Base-by-base conservation (phyloP, 805 yeast species). In the Clavispora vitiphila region DNA sequence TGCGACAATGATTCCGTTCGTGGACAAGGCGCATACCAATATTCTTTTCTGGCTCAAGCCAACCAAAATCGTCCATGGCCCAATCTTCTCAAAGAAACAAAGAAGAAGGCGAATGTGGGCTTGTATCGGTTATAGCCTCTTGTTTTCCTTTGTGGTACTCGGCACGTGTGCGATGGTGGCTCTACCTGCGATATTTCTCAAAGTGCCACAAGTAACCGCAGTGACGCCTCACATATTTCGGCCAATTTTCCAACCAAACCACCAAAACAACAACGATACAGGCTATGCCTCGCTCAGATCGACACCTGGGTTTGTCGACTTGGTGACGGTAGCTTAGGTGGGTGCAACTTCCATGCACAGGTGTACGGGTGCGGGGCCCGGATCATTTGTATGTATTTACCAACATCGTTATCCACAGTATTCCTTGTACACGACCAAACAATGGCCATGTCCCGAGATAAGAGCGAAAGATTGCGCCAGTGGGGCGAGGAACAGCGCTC, bases 251-350 rank as follows among this genome's bases (percentile, higher is more conserved):
- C 89, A 83, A 55, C 88, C 88, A 1, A 72, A 64, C 31, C 54
- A 62, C 30, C 86, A 81, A 53, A 67, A 74, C 35, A 79, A 81
- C 48, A 81, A 83, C 51, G 88, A 83, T 54, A 82, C 88, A 0
- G 88, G 87, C 4, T 5, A 15, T 4, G 32, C 20, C 2, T 29
- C 32, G 7, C 12, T 29, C 5, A 20, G 32, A 29, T 8, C 12
- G 2, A 29, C 32, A 6, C 20, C 32, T 12, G 32, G 32, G 19
- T 2, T 29, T 29, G 11, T 15, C n/a, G 32, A 29, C 4, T 29
- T 29, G 20, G 19, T 29, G 3, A 29, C 32, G 11, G 32, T 29
- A 1, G 20, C 19, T 15, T 21, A 22, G n/a, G 20, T 14, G 26
- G 37, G 19, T 34, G 37, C 37, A 34, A 34, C 37, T 7, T 22